phyloP scores from a whole-genome alignment of 208 protist genomes.

The Trypanosoma lewisi region DNA sequence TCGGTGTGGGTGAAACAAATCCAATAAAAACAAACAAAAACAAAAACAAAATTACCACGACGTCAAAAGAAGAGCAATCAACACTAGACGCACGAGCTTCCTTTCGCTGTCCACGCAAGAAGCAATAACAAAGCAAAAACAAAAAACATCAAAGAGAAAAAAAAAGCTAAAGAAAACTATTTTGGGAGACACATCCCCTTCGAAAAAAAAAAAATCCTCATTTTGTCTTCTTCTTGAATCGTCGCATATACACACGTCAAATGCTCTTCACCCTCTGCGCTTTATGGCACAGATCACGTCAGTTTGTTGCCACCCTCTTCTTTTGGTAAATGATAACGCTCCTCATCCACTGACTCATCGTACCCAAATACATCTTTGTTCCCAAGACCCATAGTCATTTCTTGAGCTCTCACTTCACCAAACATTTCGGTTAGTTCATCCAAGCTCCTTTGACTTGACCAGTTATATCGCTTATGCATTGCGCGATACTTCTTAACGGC shows the following conservation, averaged over 20 bases:
- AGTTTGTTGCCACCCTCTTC: neutral
- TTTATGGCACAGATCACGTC: neutral
- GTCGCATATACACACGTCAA: no score
- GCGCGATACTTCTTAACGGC: slow-evolving; percentile 64
- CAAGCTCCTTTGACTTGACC: slow-evolving; percentile 43
- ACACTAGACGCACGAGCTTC: no score
- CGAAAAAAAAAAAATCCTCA: slow-evolving; percentile 18
- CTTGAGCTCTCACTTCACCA: slow-evolving; percentile 30
- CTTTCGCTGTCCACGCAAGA: no score
- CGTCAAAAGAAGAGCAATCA: no score
- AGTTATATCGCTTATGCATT: slow-evolving; percentile 64
- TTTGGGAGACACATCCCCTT: no score
- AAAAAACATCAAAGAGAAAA: slow-evolving; percentile 20
- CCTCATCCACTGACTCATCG: slow-evolving; percentile 10
- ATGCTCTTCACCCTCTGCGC: neutral
- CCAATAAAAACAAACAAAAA: slow-evolving; percentile 19
- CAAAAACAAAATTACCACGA: neutral
- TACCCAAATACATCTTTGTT: slow-evolving; percentile 59
- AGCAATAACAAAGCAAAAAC: slow-evolving; percentile 11
- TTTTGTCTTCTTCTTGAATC: no score
- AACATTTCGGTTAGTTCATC: slow-evolving; percentile 36
- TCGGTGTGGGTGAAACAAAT: neutral
- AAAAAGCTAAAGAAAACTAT: slow-evolving; percentile 11
- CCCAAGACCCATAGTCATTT: slow-evolving; percentile 39
- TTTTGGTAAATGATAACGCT: neutral